Conservation (phyloP, 163 green algal genomes). For the Scenedesmus sp. region DNA sequence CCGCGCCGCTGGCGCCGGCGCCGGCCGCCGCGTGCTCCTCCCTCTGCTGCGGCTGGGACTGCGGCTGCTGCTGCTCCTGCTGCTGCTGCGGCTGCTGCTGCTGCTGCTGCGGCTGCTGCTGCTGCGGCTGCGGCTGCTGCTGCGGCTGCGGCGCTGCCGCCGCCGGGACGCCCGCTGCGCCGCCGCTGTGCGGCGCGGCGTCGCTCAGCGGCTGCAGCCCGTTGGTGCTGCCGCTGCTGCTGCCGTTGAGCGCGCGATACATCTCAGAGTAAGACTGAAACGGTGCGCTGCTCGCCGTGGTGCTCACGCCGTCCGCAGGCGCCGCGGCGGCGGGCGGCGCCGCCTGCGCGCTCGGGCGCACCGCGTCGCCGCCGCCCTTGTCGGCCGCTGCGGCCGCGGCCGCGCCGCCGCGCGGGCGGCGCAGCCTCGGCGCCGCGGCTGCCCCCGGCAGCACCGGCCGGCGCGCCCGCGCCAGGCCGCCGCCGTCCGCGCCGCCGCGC, state of each 20-base stretch:
- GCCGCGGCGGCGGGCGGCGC: neutral
- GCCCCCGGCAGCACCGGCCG: too few relatives aligned
- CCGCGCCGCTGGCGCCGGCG: neutral
- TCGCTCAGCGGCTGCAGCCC: too few relatives aligned
- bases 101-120: neutral
- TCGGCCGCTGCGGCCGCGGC: neutral
- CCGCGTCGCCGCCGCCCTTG: constrained; percentile 9
- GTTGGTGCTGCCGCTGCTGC: neutral
- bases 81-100: constrained; percentile 1
- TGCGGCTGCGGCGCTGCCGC: too few relatives aligned
- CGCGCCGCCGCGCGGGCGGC: too few relatives aligned
- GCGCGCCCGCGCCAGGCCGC: too few relatives aligned
- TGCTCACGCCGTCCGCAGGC: neutral
- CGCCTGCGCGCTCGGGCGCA: constrained; percentile 24
- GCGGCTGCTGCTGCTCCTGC: constrained; percentile 20
- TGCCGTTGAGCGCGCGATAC: neutral
- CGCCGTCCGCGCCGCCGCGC: too few relatives aligned
- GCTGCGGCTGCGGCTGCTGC: neutral
- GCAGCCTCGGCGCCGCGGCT: too few relatives aligned
- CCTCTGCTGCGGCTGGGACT: too few relatives aligned
- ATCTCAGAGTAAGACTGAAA: too few relatives aligned
- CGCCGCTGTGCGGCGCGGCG: neutral
- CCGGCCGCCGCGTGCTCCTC: neutral
- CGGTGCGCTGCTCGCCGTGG: too few relatives aligned
- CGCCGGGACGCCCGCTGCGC: neutral